A percentile compares a stretch with the other conserved stretches of the same genome.
Conservation (phyloP, 129 eudicot species). For the Artemisia tridentata region DNA sequence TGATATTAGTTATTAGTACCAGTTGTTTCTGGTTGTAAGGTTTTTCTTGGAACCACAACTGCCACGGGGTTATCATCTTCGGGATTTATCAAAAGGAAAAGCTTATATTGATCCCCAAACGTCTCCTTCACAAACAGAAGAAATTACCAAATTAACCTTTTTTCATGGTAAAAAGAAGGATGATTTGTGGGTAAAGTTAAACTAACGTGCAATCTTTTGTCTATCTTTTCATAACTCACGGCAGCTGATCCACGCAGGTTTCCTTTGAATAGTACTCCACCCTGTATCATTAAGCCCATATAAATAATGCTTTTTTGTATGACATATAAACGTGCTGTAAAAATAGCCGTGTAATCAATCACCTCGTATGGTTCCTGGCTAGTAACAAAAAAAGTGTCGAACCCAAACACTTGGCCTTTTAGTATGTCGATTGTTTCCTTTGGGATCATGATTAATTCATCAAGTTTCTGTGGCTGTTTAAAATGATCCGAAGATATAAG, state of each 20-base stretch:
- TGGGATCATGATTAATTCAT: conserved; percentile 62
- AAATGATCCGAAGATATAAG: conserved; percentile 16
- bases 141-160: conserved; percentile 20
- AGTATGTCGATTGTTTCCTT: conserved; percentile 84
- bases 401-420: conserved; percentile 88
- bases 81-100: conserved; percentile 80
- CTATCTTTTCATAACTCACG: conserved; percentile 72
- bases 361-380: conserved; percentile 99
- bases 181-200: conserved; percentile 5
- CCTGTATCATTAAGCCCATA: conserved; percentile 40
- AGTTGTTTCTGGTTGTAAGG: conserved; percentile 93
- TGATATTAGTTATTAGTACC: conserved; percentile 40
- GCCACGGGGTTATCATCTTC: conserved; percentile 99
- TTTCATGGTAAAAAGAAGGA: neutral
- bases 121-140: conserved; percentile 58
- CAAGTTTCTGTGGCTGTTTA: conserved; percentile 65
- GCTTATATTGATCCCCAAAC: conserved; percentile 84
- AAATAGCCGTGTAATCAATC: conserved; percentile 23
- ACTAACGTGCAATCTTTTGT: conserved; percentile 72
- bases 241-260: conserved; percentile 84
- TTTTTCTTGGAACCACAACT: conserved; percentile 89
- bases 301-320: neutral
- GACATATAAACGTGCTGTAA: neutral
- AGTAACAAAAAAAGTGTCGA: conserved; percentile 94
- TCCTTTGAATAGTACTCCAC: conserved; percentile 91